phyloP scores from a whole-genome alignment of 495 filamentous ascomycete species.

The Xylaria flabelliformis region DNA sequence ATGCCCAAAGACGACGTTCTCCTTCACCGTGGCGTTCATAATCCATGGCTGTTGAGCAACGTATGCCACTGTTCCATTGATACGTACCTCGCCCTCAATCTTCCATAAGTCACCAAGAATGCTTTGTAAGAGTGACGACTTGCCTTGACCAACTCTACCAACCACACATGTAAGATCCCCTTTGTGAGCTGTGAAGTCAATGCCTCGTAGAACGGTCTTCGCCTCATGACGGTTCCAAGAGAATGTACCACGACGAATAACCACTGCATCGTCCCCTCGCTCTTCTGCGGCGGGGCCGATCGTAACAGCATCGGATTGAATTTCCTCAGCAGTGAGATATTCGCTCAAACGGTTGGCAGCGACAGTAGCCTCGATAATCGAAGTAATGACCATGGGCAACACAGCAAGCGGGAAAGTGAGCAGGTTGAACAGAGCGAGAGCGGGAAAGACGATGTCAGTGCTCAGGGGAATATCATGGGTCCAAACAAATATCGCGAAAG shows the following conservation, averaged over 20 bases:
- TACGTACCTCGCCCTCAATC: constrained; percentile 78
- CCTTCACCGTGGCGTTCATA: constrained; percentile 95
- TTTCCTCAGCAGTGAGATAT: constrained; percentile 86
- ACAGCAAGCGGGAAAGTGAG: constrained; percentile 95
- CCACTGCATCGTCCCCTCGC: constrained; percentile 81
- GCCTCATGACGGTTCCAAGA: constrained; percentile 87
- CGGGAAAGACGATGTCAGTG: constrained; percentile 95
- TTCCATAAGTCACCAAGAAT: constrained; percentile 93
- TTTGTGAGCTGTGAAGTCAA: constrained; percentile 86
- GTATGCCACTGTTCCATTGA: constrained; percentile 85
- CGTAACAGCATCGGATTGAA: constrained; percentile 83
- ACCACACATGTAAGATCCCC: constrained; percentile 93
- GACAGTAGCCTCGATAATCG: constrained; percentile 94
- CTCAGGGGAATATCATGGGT: constrained; percentile 81
- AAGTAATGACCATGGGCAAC: constrained; percentile 96
- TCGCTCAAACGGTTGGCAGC: constrained; percentile 85
- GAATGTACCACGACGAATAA: constrained; percentile 84
- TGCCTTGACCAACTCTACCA: constrained; percentile 92
- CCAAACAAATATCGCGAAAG: constrained; percentile 92
- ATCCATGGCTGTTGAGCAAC: constrained; percentile 94
- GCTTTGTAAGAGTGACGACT: constrained; percentile 88
- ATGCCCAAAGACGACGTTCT: constrained; percentile 98
- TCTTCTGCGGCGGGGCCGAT: constrained; percentile 70
- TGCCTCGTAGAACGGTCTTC: constrained; percentile 63
- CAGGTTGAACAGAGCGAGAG: constrained; percentile 85